Evolutionary conservation across 2,329 filamentous ascomycete genomes (phyloP).

Genomic region (Mariannaea elegans): DNA sequence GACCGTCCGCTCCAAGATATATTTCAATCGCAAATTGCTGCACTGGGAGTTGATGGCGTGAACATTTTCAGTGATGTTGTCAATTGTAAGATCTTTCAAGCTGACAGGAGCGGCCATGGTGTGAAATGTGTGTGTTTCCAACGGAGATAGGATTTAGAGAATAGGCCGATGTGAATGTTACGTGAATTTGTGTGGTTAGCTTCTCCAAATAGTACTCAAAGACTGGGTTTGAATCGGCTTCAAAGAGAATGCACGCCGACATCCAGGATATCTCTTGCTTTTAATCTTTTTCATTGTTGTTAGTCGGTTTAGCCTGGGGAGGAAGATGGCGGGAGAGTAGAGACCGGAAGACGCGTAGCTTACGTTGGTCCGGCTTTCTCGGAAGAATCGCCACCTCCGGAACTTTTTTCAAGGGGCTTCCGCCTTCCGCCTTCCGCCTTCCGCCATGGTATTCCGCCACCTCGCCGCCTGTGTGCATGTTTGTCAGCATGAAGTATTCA

Average conservation of each 20-base stretch:
- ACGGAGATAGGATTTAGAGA: neutral
- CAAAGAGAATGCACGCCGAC: neutral
- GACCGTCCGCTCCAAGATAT: constrained; percentile 74
- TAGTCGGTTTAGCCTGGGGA: too few relatives aligned
- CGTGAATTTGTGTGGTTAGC: neutral
- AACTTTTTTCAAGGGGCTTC: neutral
- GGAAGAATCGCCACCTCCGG: neutral
- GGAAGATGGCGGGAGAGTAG: neutral
- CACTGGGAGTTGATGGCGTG: constrained; percentile 75
- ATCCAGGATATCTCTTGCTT: neutral
- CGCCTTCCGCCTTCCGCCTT: neutral
- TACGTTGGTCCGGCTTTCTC: neutral
- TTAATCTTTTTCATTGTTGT: neutral
- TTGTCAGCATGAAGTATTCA: too few relatives aligned
- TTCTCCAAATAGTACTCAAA: neutral
- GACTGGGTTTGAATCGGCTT: neutral
- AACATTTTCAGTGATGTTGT: constrained; percentile 79
- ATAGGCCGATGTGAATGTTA: neutral
- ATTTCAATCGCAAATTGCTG: constrained; percentile 68
- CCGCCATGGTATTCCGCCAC: too few relatives aligned
- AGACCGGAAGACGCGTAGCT: neutral
- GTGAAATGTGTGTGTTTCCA: neutral
- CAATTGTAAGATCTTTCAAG: constrained; percentile 67
- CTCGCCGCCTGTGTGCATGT: too few relatives aligned
- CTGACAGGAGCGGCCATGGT: neutral